Base-by-base conservation (phyloP, 2,329 filamentous ascomycete genomes). In the Lasiodiplodia sp. region DNA sequence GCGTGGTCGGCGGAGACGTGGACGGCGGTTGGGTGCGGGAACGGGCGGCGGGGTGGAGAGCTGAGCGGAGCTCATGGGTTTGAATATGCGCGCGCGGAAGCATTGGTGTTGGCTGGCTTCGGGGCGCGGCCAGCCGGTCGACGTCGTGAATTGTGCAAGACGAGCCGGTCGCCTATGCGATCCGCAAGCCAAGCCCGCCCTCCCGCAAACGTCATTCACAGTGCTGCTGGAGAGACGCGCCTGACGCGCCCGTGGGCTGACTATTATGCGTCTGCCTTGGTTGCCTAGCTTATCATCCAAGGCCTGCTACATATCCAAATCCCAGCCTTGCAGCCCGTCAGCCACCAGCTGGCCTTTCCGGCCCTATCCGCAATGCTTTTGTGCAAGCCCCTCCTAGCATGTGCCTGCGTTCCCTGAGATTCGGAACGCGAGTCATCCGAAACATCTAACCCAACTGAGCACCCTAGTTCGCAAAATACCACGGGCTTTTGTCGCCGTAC, bases 401-500 rank as follows among this genome's bases (percentile, higher is more conserved):
- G 40, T 28, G 58, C 58, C 44, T 31, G 16, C 7, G 7, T 47
- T 40, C 47, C 60, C 47, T 64, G 47, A 38, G 10, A 10, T 40
- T 25, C 58, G 58, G 58, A 63, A 63, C 58, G 31, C 16, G 53
- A 23, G 28, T 38, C 37, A 57, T 57, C 51, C 52, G 64, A 58
- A 31, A 51, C 53, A 51, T 12, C 38, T 38, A 18, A 4, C 40
- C 25, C 44, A 49, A 51, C 16, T 18, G 23, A 63, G 16, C 56
- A 23, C 25, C 21, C 58, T 63, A 7, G 10, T 21, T 4, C 4
- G 16, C 44, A 31, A 38, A n/a, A 69, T 81, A 83, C 84, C 84
- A 86, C 7, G 84, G 83, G 71, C 78, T 74, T 66, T 74, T 79
- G 1, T 71, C 79, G 16, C 75, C 80, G 74, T 89, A 89, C 67